Base-by-base conservation (phyloP, 2,329 filamentous ascomycete genomes). In the Lachnellula subtilissima region DNA sequence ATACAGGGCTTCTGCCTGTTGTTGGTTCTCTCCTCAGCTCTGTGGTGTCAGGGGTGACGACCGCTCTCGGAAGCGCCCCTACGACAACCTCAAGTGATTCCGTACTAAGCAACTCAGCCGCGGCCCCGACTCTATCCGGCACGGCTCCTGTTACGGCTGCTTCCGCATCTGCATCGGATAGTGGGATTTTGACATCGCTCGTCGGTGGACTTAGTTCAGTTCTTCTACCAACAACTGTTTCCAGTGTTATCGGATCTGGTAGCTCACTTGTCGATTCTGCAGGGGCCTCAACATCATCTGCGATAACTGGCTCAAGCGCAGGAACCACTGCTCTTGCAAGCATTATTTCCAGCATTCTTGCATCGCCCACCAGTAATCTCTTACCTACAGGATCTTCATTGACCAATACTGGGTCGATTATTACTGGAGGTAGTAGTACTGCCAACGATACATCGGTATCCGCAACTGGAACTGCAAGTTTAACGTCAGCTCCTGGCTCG, bases 301-400 rank as follows among this genome's bases (percentile, higher is more conserved):
- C 37, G 12, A 35, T 37, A 9, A 25, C 50, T 8, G 46, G n/a
- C n/a, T 19, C 42, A 45, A 45, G 42, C 42, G 19, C n/a, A 19
- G n/a, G 22, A 14, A 12, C 25, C 28, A 53, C 51, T 17, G 46
- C 25, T 32, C 45, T 57, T 40, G 55, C 45, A 37, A 57, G 55
- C 43, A 47, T 57, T 14, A 54, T 57, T n/a, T 57, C 55, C n/a
- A 57, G 55, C 40, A 57, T 57, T 36, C 52, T 57, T 42, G 47
- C 45, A 23, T 54, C 52, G 14, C 43, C 40, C 19, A 37, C 36
- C 28, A 43, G 32, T 23, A 37, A 45, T 36, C 3, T 17, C 8
- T 23, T 55, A 3, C 52, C 52, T 39, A 54, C 55, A 11, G 28
- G 28, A 14, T 50, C 48, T n/a, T 35, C 36, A 11, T 46, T 2